Evolutionary conservation across 2,329 filamentous ascomycete species (phyloP), one percentile per base, ranked within the genome.

Genomic region (Rasamsonia emersonii): DNA sequence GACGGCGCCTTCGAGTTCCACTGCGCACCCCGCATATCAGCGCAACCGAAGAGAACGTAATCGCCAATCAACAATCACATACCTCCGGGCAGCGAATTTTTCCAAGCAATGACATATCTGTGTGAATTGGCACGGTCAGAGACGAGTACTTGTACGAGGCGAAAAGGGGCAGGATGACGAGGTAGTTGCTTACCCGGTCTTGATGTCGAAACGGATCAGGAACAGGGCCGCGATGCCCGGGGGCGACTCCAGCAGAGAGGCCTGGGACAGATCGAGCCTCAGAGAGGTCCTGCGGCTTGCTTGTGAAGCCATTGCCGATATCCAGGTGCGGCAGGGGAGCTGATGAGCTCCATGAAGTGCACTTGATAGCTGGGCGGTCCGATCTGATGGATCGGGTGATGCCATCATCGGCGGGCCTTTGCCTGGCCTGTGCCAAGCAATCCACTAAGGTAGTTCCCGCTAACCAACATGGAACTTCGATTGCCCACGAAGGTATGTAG

Each of bases 191-290:
- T 80, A 93, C 66, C 86, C 86, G 50, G 86, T 81, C 59, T 88
- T 91, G 63, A 89, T 82, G 61, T 94, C 86, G 64, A 94, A 94
- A 53, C 83, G 77, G 60, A 93, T 89, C 41, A 93, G 71, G 59
- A 93, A 94, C 20, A 93, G 71, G 18, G 86, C 86, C 23, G 81
- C 79, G 50, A 89, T 75, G 32, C 56, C 51, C 14, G 66, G 66
- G 16, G 60, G 61, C 38, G 56, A 49, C 36, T 61, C 59, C 36
- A 50, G 42, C 15, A 45, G 35, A 41, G 49, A 39, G 16, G 39
- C 42, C 35, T 48, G 48, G 36, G 52, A 47, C 34, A 57, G 35
- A 38, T 62, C 59, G 36, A 57, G 51, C 30, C 49, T 49, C 40
- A 53, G 30, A 32, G 51, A 45, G 27, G 53, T 56, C 35, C 46